Evolutionary conservation across 2,329 filamentous ascomycete genomes (phyloP).

Genomic region (Cercospora sp.): DNA sequence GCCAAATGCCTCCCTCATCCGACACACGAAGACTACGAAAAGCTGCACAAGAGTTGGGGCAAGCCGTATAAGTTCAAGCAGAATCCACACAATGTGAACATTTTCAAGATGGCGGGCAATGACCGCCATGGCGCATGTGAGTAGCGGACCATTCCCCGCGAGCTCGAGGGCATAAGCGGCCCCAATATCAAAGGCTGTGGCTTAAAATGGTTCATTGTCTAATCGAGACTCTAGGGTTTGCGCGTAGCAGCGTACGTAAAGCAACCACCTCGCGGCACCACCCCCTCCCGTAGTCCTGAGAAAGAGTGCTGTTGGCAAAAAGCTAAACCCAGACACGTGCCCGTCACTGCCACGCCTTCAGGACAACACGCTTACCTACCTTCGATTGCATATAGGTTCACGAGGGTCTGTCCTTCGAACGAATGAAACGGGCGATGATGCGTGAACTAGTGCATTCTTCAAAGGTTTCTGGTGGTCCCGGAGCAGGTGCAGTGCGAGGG

Average conservation of each 20-base stretch:
- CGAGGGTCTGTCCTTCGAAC: slow-evolving; percentile 71
- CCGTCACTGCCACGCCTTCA: neutral
- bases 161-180: neutral
- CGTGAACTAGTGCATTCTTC: slow-evolving; percentile 79
- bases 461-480: slow-evolving; percentile 67
- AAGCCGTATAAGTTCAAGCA: slow-evolving; percentile 78
- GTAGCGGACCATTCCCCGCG: neutral
- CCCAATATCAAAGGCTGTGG: neutral
- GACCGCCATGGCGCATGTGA: slow-evolving; percentile 61
- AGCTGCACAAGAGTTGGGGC: slow-evolving; percentile 77
- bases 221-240: slow-evolving; percentile 63
- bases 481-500: slow-evolving; percentile 75
- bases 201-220: neutral
- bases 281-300: neutral
- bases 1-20: slow-evolving; percentile 54
- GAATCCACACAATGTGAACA: slow-evolving; percentile 72
- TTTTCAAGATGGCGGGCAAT: slow-evolving; percentile 77
- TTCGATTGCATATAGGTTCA: slow-evolving; percentile 48
- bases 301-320: neutral
- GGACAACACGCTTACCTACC: neutral
- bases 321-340: neutral
- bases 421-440: slow-evolving; percentile 75
- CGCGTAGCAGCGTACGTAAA: slow-evolving; percentile 66
- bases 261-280: neutral
- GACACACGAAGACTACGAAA: slow-evolving; percentile 55